phyloP scores from a whole-genome alignment of 2,329 filamentous ascomycete genomes.

The Ophiostoma quercus region DNA sequence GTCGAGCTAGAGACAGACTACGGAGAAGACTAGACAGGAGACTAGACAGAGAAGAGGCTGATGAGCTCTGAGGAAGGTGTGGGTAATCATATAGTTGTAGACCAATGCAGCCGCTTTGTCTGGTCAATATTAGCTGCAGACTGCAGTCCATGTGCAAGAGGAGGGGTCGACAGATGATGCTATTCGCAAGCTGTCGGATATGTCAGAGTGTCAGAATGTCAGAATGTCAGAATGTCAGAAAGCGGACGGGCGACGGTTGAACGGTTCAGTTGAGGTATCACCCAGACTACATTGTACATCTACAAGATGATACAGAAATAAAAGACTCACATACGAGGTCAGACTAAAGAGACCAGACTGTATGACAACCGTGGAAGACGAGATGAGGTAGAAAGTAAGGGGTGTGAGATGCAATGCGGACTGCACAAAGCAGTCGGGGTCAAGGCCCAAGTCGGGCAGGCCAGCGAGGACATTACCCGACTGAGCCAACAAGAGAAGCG shows the following conservation, averaged over 20 bases:
- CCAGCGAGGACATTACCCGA: not conserved
- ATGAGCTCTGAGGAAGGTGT: slow-evolving; percentile 1
- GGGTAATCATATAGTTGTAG: not conserved
- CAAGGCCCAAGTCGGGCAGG: not conserved
- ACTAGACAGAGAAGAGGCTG: not conserved
- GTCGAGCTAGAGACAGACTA: too few species aligned
- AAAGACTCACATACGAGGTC: not conserved
- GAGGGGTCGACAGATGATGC: not conserved
- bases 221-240: too few species aligned
- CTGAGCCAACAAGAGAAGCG: not conserved
- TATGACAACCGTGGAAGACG: not conserved
- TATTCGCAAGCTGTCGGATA: not conserved
- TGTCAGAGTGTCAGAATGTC: not conserved
- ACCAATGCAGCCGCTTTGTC: not conserved
- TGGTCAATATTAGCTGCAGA: slow-evolving; percentile 2
- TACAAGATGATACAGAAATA: not conserved
- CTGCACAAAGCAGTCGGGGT: not conserved
- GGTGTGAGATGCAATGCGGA: not conserved
- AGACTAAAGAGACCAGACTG: not conserved
- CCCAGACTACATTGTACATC: not conserved
- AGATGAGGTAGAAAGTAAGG: not conserved
- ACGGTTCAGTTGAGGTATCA: not conserved
- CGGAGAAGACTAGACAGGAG: not conserved
- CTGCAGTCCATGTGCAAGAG: not conserved
- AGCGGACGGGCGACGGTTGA: not conserved